A percentile compares a stretch with the other conserved stretches of the same genome.
Evolutionary conservation across 257 asterid genomes (phyloP).

Genomic region (Petunia secreta): DNA sequence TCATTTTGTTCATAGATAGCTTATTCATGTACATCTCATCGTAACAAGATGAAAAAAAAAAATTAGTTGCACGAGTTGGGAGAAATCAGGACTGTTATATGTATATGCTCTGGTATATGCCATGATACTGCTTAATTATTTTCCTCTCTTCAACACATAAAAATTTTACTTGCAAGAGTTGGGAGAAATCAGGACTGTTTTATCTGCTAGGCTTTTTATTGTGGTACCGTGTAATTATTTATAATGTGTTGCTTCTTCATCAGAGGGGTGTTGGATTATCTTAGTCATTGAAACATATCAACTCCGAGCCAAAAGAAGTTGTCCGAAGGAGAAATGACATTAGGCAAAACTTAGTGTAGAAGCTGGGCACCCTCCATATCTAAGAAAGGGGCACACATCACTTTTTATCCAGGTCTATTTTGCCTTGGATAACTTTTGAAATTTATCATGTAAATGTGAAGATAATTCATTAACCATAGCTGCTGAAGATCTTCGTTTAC

Average conservation of each 20-base stretch:
- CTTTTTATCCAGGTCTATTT: not conserved
- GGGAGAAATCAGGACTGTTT: constrained; percentile 1
- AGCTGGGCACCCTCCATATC: not conserved
- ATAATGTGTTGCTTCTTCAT: not conserved
- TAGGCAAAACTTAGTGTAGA: not conserved
- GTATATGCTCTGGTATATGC: not conserved
- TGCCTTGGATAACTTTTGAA: not conserved
- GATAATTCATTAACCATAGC: not conserved
- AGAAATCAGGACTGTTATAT: constrained; percentile 9
- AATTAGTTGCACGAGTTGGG: not conserved
- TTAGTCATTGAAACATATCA: not conserved
- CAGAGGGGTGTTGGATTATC: not conserved
- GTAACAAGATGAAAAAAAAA: constrained; percentile 12
- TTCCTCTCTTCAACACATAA: not conserved
- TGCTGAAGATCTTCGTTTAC: not conserved
- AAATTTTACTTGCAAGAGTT: constrained; percentile 21
- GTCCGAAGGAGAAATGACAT: constrained; percentile 12
- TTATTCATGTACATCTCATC: constrained; percentile 1
- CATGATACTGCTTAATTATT: constrained; percentile 9
- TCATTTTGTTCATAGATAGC: not conserved
- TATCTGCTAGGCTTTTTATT: not conserved
- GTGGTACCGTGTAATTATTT: not conserved
- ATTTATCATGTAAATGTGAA: not conserved
- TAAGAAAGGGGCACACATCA: not conserved
- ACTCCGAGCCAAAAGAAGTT: not conserved